phyloP scores from a whole-genome alignment of 106 monocot species.

The Dactylorhiza incarnata region DNA sequence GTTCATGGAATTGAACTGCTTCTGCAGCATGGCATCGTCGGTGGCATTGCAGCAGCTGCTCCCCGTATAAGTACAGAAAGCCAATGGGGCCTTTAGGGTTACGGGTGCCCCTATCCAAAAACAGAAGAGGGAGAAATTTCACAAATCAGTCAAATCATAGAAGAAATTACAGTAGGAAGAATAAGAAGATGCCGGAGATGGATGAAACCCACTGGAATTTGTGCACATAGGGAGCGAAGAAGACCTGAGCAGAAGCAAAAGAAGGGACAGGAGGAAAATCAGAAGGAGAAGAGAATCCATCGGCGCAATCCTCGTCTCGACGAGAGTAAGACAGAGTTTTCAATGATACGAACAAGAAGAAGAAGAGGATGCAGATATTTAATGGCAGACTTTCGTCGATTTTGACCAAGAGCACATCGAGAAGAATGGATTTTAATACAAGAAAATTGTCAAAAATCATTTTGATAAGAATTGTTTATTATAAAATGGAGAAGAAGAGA shows the following conservation, averaged over 20 bases:
- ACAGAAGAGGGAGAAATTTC: background rate
- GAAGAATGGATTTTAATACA: background rate
- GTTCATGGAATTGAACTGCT: constrained; percentile 56
- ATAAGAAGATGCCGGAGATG: background rate
- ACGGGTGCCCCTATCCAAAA: constrained; percentile 50
- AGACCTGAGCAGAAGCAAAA: constrained; percentile 11
- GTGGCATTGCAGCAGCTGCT: constrained; percentile 70
- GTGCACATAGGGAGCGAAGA: constrained; percentile 43
- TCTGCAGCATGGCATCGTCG: constrained; percentile 42
- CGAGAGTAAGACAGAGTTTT: background rate
- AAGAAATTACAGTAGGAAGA: background rate
- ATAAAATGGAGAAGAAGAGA: too few relatives aligned
- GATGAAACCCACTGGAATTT: constrained; percentile 35
- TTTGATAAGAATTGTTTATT: too few relatives aligned
- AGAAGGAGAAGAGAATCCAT: constrained; percentile 15
- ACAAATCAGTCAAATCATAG: background rate
- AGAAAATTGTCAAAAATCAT: background rate
- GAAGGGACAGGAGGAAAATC: constrained; percentile 5
- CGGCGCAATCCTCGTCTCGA: background rate
- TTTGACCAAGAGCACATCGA: background rate
- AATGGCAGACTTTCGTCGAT: background rate
- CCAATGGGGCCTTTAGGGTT: constrained; percentile 40
- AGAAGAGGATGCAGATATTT: background rate
- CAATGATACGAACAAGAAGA: background rate
- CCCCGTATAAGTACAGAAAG: constrained; percentile 66